Evolutionary conservation across 176 grass and related monocot species (phyloP).

Genomic region (Rhipidocladum racemiflorum): DNA sequence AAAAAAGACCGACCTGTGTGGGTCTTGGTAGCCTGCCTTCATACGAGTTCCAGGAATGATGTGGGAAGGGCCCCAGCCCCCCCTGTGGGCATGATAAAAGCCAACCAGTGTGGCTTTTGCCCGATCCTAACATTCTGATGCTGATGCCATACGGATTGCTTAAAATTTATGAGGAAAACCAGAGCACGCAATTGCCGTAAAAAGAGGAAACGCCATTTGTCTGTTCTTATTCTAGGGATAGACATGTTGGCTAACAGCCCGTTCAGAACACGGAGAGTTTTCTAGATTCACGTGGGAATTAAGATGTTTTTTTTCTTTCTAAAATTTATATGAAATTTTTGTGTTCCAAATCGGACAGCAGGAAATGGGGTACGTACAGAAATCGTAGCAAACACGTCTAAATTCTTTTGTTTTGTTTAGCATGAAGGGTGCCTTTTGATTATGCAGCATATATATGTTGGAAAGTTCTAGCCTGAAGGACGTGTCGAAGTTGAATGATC

Average conservation of each 20-base stretch:
- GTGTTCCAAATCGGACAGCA: no score
- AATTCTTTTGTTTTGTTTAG: background rate
- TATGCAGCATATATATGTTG: background rate
- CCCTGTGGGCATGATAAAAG: constrained; percentile 35
- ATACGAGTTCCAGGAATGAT: constrained; percentile 54
- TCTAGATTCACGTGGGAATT: no score
- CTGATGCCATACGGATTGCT: constrained; percentile 25
- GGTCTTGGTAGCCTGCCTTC: constrained; percentile 30
- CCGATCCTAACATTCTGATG: constrained; percentile 38
- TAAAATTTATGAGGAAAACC: constrained; percentile 35
- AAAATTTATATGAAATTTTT: no score
- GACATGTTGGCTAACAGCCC: background rate
- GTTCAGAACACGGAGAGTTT: no score
- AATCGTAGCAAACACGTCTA: background rate
- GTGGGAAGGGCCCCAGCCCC: constrained; percentile 28
- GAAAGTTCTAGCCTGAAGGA: background rate
- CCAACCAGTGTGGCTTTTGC: constrained; percentile 49
- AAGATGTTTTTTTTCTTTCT: no score
- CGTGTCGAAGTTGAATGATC: background rate
- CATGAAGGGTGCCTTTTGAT: background rate
- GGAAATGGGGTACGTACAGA: background rate
- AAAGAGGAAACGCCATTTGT: constrained; percentile 20
- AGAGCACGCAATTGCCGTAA: constrained; percentile 35
- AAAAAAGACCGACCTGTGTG: constrained; percentile 24
- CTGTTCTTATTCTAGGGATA: background rate